Conservation (phyloP, 352 stramenopile genomes). For the Albugo laibachii region DNA sequence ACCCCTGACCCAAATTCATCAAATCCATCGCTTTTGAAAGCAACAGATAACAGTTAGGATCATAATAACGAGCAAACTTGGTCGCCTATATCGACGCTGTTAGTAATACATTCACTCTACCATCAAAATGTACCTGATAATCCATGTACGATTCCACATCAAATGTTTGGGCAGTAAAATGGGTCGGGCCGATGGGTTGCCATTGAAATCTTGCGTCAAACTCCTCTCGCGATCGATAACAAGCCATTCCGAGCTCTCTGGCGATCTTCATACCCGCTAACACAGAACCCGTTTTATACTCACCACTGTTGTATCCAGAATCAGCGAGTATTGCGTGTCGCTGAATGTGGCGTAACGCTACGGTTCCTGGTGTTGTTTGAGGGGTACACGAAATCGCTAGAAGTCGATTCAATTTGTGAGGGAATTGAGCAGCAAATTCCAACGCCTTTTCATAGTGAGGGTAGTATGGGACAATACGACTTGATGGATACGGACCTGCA, state of each 20-base stretch:
- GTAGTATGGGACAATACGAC: neutral
- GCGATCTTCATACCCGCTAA: conserved; percentile 72
- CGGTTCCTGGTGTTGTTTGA: conserved; percentile 71
- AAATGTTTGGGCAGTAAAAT: conserved; percentile 66
- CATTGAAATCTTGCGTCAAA: conserved; percentile 77
- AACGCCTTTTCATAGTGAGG: conserved; percentile 22
- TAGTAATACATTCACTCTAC: neutral
- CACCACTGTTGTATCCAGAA: conserved; percentile 52
- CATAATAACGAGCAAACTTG: conserved; percentile 70
- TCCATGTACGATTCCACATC: conserved; percentile 83
- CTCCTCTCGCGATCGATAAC: conserved; percentile 76
- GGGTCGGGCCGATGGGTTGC: conserved; percentile 42
- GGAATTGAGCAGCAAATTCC: conserved; percentile 70
- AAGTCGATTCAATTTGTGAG: conserved; percentile 42
- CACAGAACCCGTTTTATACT: conserved; percentile 31
- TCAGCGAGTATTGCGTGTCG: conserved; percentile 65
- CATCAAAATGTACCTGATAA: conserved; percentile 27
- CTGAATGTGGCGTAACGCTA: conserved; percentile 69
- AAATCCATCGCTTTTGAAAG: conserved; percentile 79
- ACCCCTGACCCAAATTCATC: conserved; percentile 48
- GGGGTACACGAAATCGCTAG: conserved; percentile 68
- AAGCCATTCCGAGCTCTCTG: conserved; percentile 72
- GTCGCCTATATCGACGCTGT: conserved; percentile 7
- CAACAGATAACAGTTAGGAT: conserved; percentile 79
- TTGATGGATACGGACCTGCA: conserved; percentile 11